Conservation (phyloP, 164 flowering plant species). For the Aristolochia californica region DNA sequence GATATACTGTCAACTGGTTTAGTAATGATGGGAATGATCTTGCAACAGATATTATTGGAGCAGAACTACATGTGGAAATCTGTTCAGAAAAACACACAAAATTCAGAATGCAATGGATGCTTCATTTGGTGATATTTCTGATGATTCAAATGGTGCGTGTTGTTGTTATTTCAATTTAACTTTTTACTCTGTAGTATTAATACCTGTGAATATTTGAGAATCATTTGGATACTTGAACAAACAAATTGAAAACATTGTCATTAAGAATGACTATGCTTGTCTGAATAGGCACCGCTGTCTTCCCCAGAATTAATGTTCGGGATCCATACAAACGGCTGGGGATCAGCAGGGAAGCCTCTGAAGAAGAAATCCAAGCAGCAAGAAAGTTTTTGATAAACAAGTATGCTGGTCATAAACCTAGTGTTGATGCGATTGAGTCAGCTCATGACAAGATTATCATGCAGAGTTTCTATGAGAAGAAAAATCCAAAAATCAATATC, state of each 20-base stretch:
- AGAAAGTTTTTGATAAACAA: constrained; percentile 71
- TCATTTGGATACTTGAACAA: not conserved
- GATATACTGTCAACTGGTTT: not conserved
- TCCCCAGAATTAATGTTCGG: constrained; percentile 65
- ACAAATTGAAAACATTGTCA: no score
- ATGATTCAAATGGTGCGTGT: constrained; percentile 47
- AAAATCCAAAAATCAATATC: constrained; percentile 69
- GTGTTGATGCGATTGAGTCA: constrained; percentile 88
- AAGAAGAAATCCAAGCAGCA: constrained; percentile 92
- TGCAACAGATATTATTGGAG: constrained; percentile 20
- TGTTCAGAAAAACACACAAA: constrained; percentile 7
- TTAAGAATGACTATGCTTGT: not conserved
- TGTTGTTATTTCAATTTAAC: not conserved
- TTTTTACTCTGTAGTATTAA: not conserved
- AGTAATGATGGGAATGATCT: not conserved
- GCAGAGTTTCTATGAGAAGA: constrained; percentile 86
- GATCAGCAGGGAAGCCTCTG: constrained; percentile 84
- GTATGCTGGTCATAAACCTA: constrained; percentile 82
- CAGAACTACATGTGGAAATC: constrained; percentile 9
- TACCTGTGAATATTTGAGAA: not conserved
- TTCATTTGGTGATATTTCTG: constrained; percentile 53
- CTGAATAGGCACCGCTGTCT: constrained; percentile 34
- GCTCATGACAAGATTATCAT: constrained; percentile 96
- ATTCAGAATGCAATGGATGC: constrained; percentile 67
- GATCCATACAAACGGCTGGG: constrained; percentile 98